A percentile compares a stretch with the other conserved stretches of the same genome.
These are phyloP conservation scores for Tremella yokohamensis DNA, from an alignment of 768 basidiomycete species.

Conservation along the genomic window DNA sequence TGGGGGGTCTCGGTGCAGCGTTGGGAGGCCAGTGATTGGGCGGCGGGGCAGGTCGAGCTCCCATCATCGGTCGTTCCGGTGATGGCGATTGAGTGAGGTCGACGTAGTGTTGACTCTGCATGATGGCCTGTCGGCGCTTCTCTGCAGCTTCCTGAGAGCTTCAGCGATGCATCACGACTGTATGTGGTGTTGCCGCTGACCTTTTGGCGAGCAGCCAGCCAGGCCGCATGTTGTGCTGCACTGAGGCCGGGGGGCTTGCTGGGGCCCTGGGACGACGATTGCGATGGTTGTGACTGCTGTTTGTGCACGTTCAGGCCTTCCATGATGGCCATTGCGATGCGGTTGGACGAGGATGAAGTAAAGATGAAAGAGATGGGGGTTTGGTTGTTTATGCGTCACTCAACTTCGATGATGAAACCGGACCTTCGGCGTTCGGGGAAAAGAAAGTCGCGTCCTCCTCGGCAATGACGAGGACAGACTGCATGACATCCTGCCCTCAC, in stretches of 20 bases:
- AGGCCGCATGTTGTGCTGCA: too few species aligned
- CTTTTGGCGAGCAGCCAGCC: too few species aligned
- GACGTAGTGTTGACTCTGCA: conserved; percentile 11
- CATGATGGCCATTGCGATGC: not conserved
- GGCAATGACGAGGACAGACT: too few species aligned
- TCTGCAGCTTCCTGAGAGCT: not conserved
- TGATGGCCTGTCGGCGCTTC: conserved; percentile 1
- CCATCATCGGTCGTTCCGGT: not conserved
- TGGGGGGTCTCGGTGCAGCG: not conserved
- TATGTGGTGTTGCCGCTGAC: too few species aligned
- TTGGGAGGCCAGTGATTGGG: conserved; percentile 1
- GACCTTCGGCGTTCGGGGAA: too few species aligned
- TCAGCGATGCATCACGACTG: not conserved
- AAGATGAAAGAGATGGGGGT: not conserved
- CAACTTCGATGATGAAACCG: too few species aligned
- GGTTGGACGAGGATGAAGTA: not conserved
- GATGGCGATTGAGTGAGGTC: conserved; percentile 24
- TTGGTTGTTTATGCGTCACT: not conserved
- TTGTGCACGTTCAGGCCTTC: not conserved
- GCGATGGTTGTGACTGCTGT: too few species aligned
- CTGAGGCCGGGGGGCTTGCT: too few species aligned
- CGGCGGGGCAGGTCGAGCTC: not conserved
- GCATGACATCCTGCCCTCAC: too few species aligned
- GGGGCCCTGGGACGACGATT: too few species aligned
- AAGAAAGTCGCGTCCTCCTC: too few species aligned